Evolutionary conservation across 306 rosid genomes (phyloP), one percentile per base, ranked within the genome.

Genomic region (Acacia confusa): DNA sequence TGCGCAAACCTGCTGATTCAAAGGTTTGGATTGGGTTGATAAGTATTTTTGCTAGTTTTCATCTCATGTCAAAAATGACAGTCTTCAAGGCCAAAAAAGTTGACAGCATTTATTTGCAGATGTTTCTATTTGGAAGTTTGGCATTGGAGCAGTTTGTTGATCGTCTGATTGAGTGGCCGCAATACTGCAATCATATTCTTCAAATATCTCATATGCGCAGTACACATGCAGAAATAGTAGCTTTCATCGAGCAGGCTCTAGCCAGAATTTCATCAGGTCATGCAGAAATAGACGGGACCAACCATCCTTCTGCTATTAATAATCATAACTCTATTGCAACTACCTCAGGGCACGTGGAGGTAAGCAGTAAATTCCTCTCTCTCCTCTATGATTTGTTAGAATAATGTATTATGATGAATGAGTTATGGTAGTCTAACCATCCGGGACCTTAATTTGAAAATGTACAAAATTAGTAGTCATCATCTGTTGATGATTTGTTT

Each of bases 61-160:
- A 8, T 77, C 44, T 55, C 68, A 79, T 76, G 50, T 22, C 20
- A 48, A 24, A 81, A 36, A 77, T 91, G 60, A 87, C 72, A 52
- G 45, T 50, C 32, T 82, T 77, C 3, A 17, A 20, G 15, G 64
- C 28, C 27, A 22, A n/a, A 57, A 57, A 57, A 83, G 36, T 79
- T 92, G 65, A 88, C 70, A 38, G 61, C 44, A 25, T 83, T 77
- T 5, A 24, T 78, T 13, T 89, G 88, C 77, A 96, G 99, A 96
- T 96, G 99, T 96, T 92, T 90, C 80, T 91, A 74, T 96, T 96
- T 70, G 99, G 99, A 74, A 92, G 91, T 47, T 81, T 88, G 88
- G 99, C 99, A 72, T 80, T 96, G 90, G 98, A 96, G 89, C 98
- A 96, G 87, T 96, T 96, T 88, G 94, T 92, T 85, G 99, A 94